Percentiles rank a stretch among this genome's conserved stretches.
phyloP scores from a whole-genome alignment of 225 moss, liverwort and hornwort genomes.

The Physcomitrium patens region DNA sequence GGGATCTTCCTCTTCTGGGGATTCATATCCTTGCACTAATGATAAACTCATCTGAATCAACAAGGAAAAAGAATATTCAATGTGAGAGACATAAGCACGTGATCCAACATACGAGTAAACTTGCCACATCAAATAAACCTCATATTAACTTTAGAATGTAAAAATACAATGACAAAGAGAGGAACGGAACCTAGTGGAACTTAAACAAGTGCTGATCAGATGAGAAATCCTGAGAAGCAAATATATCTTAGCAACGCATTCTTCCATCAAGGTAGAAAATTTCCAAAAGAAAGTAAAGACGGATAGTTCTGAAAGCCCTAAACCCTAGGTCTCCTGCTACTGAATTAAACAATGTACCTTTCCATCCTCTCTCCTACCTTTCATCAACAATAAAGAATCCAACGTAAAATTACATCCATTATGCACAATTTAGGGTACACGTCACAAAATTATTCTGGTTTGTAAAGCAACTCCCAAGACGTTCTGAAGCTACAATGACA shows the following conservation, averaged over 20 bases:
- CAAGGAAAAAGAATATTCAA: neutral
- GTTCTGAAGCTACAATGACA: neutral
- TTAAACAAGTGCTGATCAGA: neutral
- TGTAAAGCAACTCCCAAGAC: neutral
- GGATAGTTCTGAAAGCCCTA: neutral
- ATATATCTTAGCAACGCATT: neutral
- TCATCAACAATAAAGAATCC: neutral
- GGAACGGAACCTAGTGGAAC: neutral
- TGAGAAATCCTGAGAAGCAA: neutral
- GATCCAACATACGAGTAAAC: neutral
- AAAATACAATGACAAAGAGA: neutral
- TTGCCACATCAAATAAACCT: neutral
- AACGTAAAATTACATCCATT: neutral
- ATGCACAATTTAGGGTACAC: neutral
- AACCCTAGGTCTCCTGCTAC: neutral
- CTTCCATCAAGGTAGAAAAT: neutral
- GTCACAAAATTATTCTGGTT: neutral
- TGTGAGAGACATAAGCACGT: neutral
- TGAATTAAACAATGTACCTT: neutral
- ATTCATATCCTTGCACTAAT: constrained; percentile 71
- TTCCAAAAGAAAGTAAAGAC: neutral
- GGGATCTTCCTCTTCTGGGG: constrained; percentile 49
- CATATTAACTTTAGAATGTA: neutral
- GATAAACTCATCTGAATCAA: constrained; percentile 67
- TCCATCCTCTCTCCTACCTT: constrained; percentile 9